Base-by-base conservation (phyloP, 495 filamentous ascomycete genomes). In the Articulospora tetracladia region DNA sequence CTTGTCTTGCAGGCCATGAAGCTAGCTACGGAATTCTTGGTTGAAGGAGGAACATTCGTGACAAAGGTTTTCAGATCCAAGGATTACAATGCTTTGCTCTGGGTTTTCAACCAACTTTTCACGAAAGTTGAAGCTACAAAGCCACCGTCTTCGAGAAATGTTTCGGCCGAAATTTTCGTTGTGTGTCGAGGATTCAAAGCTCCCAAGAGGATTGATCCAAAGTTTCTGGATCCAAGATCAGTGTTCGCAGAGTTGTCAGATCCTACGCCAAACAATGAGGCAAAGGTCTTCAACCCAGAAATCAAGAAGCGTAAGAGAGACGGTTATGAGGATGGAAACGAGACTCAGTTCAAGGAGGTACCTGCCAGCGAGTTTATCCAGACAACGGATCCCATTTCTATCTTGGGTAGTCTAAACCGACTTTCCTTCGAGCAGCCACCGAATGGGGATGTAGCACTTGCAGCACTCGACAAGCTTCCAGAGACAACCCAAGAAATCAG, bases 31-130 rank as follows among this genome's bases (percentile, higher is more conserved):
- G 93, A 98, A 64, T 99, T 99, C 67, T 71, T 99, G 61, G 76
- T 83, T 6, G 89, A 93, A 72, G 92, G 93, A 12, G 94, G 94
- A 64, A 92, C 86, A 10, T 99, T 99, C 58, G 92, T 98, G 53
- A 99, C 94, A 47, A 99, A 99, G 70, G 89, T 99, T 26, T 99
- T 99, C 79, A 74, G 94, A 59, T 95, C 90, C n/a, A 96, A 96
- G 68, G 93, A 98, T 71, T 97, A 96, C 80, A 97, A 97, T 70
- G 84, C 89, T 49, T 76, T 99, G 48, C 83, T 97, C 49, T 99
- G 94, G 94, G 93, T 98, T 44, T 95, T 97, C 79, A 96, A 96
- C 67, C 95, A 98, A 72, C 79, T 98, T 2, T 98, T 98, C 77
- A 80, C 79, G 26, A 93, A 93, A 48, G 94, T 98, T 53, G 92